Evolutionary conservation across 2,329 filamentous ascomycete genomes (phyloP).

Genomic region (Endoconidiophora laricicola): DNA sequence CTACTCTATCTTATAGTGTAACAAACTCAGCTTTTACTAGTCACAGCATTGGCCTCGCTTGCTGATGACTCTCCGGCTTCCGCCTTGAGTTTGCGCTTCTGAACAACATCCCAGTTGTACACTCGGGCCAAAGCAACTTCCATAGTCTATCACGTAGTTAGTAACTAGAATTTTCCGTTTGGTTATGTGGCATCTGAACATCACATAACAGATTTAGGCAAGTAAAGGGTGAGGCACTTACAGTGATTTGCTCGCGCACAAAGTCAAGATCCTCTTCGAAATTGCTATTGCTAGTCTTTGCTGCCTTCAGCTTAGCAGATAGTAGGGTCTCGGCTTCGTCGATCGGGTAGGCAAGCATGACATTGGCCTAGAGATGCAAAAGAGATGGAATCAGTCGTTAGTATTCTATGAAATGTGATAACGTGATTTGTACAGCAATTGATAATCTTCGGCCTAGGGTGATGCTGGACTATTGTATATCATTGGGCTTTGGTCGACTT

Average conservation of each 20-base stretch:
- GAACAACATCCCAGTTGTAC: conserved; percentile 98
- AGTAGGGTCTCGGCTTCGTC: conserved; percentile 71
- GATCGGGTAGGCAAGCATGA: conserved; percentile 91
- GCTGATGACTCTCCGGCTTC: conserved; percentile 35
- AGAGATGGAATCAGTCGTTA: neutral
- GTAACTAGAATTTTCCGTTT: neutral
- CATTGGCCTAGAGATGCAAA: conserved; percentile 52
- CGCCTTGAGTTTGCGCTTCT: conserved; percentile 78
- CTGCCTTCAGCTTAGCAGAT: conserved; percentile 58
- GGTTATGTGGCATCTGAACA: neutral
- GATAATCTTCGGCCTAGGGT: too few relatives aligned
- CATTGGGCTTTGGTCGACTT: neutral
- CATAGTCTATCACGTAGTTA: conserved; percentile 51
- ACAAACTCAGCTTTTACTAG: too few relatives aligned
- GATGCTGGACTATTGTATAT: neutral
- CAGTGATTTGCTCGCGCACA: conserved; percentile 87
- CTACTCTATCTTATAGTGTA: too few relatives aligned
- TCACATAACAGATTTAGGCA: too few relatives aligned
- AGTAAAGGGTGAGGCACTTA: conserved; percentile 25
- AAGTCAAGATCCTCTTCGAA: conserved; percentile 97
- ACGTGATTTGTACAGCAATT: too few relatives aligned
- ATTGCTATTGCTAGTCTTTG: conserved; percentile 64
- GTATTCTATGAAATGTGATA: neutral
- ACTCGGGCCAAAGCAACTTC: conserved; percentile 91
- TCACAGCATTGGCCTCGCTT: conserved; percentile 21